phyloP scores from a whole-genome alignment of 495 filamentous ascomycete species.

The Daldinia loculata region DNA sequence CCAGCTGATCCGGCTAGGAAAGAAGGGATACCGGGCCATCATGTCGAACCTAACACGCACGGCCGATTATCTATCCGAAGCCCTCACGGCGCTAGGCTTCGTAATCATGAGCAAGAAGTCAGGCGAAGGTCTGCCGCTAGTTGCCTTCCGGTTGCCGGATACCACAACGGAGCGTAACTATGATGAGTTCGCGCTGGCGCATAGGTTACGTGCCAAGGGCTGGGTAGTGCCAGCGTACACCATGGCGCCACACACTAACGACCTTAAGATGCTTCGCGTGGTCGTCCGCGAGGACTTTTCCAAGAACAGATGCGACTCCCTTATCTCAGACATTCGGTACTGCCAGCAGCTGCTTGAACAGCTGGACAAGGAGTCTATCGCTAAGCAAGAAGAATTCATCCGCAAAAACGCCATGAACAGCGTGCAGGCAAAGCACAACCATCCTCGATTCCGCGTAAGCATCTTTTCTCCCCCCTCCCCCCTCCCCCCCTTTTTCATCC shows the following conservation, averaged over 20 bases:
- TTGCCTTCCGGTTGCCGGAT: constrained; percentile 79
- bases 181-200: constrained; percentile 84
- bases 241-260: constrained; percentile 84
- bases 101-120: constrained; percentile 80
- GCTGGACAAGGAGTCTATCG: constrained; percentile 75
- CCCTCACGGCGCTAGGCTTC: constrained; percentile 77
- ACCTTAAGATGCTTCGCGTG: constrained; percentile 84
- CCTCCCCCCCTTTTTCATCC: not conserved
- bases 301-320: constrained; percentile 73
- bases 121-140: constrained; percentile 81
- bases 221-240: constrained; percentile 96
- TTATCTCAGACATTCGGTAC: constrained; percentile 77
- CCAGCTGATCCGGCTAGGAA: constrained; percentile 90
- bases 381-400: constrained; percentile 71
- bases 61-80: constrained; percentile 77
- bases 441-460: constrained; percentile 67
- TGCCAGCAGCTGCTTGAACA: constrained; percentile 71
- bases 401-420: constrained; percentile 63
- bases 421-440: constrained; percentile 65
- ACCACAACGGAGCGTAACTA: constrained; percentile 61
- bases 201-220: constrained; percentile 80
- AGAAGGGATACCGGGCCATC: constrained; percentile 84
- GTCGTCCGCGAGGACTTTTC: constrained; percentile 91
- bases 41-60: constrained; percentile 88
- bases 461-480: not conserved